These are phyloP conservation scores for Didymella segeticola DNA, from an alignment of 2,329 filamentous ascomycete species.

Conservation along the genomic window DNA sequence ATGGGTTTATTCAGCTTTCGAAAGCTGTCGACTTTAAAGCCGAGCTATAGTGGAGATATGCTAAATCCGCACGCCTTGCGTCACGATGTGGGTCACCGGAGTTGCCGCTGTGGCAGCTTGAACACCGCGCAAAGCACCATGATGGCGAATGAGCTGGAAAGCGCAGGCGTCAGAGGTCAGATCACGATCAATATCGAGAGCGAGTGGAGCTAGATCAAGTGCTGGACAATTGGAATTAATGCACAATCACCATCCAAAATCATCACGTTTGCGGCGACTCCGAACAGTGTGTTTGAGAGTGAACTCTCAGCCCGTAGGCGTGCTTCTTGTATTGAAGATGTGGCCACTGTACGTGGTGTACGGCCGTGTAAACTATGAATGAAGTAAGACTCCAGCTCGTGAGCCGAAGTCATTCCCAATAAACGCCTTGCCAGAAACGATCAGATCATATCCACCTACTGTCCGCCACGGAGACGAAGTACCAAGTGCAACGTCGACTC, in stretches of 20 bases:
- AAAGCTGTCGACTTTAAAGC: conserved; percentile 3
- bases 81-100: conserved; percentile 13
- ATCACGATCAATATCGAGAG: too few relatives aligned
- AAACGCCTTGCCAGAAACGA: conserved; percentile 42
- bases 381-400: conserved; percentile 27
- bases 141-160: background rate
- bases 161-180: too few relatives aligned
- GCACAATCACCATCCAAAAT: too few relatives aligned
- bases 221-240: too few relatives aligned
- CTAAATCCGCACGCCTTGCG: conserved; percentile 8
- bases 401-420: conserved; percentile 31
- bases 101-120: background rate
- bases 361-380: conserved; percentile 41
- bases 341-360: conserved; percentile 22
- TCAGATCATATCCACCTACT: conserved; percentile 47
- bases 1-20: background rate
- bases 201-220: background rate
- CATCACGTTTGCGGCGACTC: background rate
- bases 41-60: conserved; percentile 10
- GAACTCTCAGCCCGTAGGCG: conserved; percentile 41
- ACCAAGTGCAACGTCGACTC: conserved; percentile 71
- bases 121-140: background rate
- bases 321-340: conserved; percentile 39
- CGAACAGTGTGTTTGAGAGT: conserved; percentile 24
- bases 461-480: conserved; percentile 64